Base-by-base conservation (phyloP, 2,329 filamentous ascomycete genomes). In the Arachnomyces sp. region DNA sequence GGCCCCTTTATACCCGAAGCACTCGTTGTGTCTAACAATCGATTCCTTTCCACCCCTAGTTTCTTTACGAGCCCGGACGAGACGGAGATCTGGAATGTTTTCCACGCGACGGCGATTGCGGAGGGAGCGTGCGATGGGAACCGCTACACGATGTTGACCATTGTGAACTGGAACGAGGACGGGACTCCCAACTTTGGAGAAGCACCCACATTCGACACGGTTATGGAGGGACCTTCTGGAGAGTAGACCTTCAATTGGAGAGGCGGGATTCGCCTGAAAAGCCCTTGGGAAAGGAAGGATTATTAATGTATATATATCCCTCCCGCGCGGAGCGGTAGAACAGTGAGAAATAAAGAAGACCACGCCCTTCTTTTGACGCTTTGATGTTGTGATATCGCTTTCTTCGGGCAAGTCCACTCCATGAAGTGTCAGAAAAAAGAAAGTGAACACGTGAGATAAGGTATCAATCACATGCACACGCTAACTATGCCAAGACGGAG, bases 11-110 rank as follows among this genome's bases (percentile, higher is more conserved):
- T 18, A 5, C 17, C 17, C 17, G 7, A 29, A 25, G 39, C 14
- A 29, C 31, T 16, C 8, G 13, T 9, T 31, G 13, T 12, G 38
- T 28, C 2, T 16, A 13, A 25, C 11, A n/a, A 8, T 37, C 72
- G 71, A 2, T 78, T 79, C 63, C 77, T 79, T 58, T 59, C 56
- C 17, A 76, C 71, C 45, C 73, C 74, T 36, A 72, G 71, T 2
- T 78, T 79, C 63, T 77, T 79, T 58, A 60, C 56, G 18, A 76
- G 71, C 45, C 73, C 74, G 0, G 72, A 77, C 44, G 71, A 65
- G 2, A 67, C 58, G 0, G 65, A 77, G 54, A 71, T 66, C 2
- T 78, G 68, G 68, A 74, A 72, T 38, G 68, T 72, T 0, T 78
- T 73, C 53, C 73, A 78, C 46, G 74, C 74, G 1, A 76, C 73